A percentile compares a stretch with the other conserved stretches of the same genome.
Evolutionary conservation across 345 rosid genomes (phyloP).

Genomic region (Aquilaria sinensis): DNA sequence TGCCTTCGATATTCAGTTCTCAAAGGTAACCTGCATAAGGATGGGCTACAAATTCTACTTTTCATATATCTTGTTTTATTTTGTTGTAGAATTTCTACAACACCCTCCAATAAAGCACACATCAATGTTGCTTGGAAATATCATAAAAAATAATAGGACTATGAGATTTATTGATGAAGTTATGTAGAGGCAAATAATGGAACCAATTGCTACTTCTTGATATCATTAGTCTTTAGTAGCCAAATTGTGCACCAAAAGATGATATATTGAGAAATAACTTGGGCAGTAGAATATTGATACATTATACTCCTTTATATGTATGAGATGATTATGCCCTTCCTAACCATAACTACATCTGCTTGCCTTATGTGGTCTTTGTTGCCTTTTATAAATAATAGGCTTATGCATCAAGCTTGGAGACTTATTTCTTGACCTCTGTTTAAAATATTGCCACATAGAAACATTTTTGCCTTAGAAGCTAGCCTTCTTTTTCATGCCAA

Average conservation of each 20-base stretch:
- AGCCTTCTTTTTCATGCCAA: too few relatives aligned
- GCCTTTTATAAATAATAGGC: constrained; percentile 58
- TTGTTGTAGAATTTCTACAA: constrained; percentile 41
- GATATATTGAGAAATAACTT: too few relatives aligned
- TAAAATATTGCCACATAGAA: too few relatives aligned
- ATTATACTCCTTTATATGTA: constrained; percentile 20
- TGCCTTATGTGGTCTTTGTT: constrained; percentile 74
- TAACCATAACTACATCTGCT: constrained; percentile 48
- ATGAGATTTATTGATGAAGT: constrained; percentile 40
- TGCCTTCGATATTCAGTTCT: constrained; percentile 4
- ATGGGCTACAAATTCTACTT: neutral
- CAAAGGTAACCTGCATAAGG: neutral
- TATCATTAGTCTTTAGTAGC: neutral
- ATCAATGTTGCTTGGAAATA: constrained; percentile 42
- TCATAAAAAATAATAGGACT: constrained; percentile 56
- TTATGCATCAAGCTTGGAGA: constrained; percentile 60
- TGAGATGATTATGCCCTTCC: constrained; percentile 58
- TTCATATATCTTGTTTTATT: neutral
- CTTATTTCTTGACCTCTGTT: constrained; percentile 20
- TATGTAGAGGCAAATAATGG: constrained; percentile 18
- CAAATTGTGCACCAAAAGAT: too few relatives aligned
- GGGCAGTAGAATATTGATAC: neutral
- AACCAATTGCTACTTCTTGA: neutral
- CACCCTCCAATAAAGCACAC: constrained; percentile 42
- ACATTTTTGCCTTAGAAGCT: too few relatives aligned